Evolutionary conservation across 202 grass and related monocot genomes (phyloP), one percentile per base, ranked within the genome.

Genomic region (Schoenoplectus tabernaemontani): DNA sequence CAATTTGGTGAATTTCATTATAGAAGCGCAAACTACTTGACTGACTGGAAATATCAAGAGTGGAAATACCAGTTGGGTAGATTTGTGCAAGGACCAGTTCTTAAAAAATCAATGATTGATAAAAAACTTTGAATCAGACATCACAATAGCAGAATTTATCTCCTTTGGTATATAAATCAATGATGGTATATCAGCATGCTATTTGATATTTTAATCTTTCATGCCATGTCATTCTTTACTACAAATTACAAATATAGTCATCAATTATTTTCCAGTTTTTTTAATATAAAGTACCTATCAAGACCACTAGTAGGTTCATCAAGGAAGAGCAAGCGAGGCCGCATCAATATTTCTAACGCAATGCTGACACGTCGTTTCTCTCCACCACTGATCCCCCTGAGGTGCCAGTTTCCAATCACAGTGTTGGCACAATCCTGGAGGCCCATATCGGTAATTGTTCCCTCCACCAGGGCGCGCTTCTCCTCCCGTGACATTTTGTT

Each of bases 341-440:
- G 85, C 93, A 93, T 97, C 78, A 97, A 91, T 50, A 97, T 92
- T 85, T 97, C 93, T 63, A 97, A 86, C 12, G 93, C 93, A 83
- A 97, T 97, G 87, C 93, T 97, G 79, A 97, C 93, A 4, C 93
- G 87, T 46, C 93, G 84, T 85, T 93, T 97, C 88, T 97, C 93
- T 42, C 93, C 93, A 17, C 93, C 93, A 76, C 93, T 97, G 65
- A 97, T 86, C 3, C 93, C 93, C 30, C 93, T 85, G 80, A 97
- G 89, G 67, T 97, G 93, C 93, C 93, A 97, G 85, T 97, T 97
- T 32, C 93, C 93, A 64, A 97, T 88, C 79, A 91, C 87, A 17
- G 93, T 93, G 73, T 97, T 91, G 20, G 93, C 93, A 77, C 93
- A 97, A 78, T 97, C 93, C 73, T 97, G 93, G 0, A 97, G 93